phyloP scores from a whole-genome alignment of 768 basidiomycete genomes.

The Mrakia blollopis region DNA sequence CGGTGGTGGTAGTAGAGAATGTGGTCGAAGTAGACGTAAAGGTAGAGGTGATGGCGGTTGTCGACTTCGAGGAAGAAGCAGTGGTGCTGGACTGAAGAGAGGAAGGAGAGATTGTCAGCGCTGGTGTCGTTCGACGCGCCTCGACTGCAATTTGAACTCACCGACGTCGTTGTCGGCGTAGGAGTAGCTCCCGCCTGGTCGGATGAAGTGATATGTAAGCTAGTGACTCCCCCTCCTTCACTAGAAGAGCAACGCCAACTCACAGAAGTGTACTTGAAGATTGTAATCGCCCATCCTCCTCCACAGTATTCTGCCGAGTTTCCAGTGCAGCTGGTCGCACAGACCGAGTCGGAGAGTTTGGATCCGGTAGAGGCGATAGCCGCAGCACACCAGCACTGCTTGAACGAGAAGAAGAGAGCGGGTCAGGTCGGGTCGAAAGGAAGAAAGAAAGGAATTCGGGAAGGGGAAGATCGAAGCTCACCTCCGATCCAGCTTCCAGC shows the following conservation, averaged over 20 bases:
- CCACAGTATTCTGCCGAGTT: neutral
- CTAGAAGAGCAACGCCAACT: no score
- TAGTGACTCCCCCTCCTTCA: no score
- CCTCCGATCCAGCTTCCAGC: neutral
- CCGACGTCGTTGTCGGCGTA: neutral
- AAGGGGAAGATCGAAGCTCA: neutral
- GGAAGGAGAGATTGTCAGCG: no score
- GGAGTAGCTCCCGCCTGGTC: neutral
- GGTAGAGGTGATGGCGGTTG: no score
- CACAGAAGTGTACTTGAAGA: neutral
- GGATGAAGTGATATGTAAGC: no score
- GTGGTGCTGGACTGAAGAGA: no score
- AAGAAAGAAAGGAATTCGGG: neutral
- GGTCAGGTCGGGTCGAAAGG: neutral
- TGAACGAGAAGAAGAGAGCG: no score
- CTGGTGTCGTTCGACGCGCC: no score
- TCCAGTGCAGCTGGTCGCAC: neutral
- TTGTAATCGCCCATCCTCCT: neutral
- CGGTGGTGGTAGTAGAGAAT: neutral
- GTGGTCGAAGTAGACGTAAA: no score
- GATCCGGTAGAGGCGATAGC: neutral
- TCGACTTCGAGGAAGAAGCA: no score
- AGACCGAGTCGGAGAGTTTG: neutral
- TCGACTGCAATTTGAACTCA: no score
- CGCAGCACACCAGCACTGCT: neutral